These are phyloP conservation scores for Fusarium sp. DNA, from an alignment of 2,329 filamentous ascomycete genomes.

Conservation along the genomic window DNA sequence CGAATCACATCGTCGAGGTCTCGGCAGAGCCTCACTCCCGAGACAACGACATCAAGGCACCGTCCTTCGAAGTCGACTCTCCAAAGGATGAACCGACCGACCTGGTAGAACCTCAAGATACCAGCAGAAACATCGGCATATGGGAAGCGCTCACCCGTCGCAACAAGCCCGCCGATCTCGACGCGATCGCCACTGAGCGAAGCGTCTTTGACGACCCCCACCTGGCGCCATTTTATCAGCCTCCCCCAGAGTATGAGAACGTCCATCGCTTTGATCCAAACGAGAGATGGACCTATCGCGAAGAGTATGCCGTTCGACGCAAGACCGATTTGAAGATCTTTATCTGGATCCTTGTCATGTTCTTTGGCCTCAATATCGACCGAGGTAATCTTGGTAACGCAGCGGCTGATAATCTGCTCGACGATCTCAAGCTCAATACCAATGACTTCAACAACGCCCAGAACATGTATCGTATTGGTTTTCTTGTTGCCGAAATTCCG, in stretches of 20 bases:
- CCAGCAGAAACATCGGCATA: not conserved
- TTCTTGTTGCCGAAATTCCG: not conserved
- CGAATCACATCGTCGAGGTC: not conserved
- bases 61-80: not conserved
- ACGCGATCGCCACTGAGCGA: not conserved
- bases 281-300: not conserved
- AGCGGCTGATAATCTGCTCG: slow-evolving; percentile 2
- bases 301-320: not conserved
- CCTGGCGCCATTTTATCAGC: not conserved
- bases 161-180: slow-evolving; percentile 1
- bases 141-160: not conserved
- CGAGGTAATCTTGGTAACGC: slow-evolving; percentile 4
- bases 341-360: not conserved
- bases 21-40: not conserved
- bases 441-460: slow-evolving; percentile 1
- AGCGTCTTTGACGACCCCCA: not conserved
- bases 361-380: not conserved
- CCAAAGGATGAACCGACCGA: not conserved
- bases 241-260: slow-evolving; percentile 1
- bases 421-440: not conserved
- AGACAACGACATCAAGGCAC: not conserved
- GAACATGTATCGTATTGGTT: slow-evolving; percentile 2
- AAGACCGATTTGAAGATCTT: not conserved
- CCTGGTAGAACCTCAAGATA: not conserved
- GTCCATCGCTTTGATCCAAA: slow-evolving; percentile 6